phyloP scores from a whole-genome alignment of 441 rosid genomes.

The Pelargonium myrrhifolium region DNA sequence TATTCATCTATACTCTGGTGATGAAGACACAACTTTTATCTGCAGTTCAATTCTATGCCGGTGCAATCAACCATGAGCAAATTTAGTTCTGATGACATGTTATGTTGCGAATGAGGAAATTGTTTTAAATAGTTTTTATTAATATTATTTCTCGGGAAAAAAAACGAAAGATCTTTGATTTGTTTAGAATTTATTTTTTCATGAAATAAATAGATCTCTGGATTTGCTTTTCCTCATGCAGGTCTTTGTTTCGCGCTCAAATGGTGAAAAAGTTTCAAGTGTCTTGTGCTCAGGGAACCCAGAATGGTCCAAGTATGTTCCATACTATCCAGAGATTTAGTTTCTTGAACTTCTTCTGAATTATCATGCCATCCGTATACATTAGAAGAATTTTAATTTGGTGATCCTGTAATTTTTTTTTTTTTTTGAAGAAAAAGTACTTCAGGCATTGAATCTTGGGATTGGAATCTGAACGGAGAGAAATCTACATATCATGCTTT shows the following conservation, averaged over 20 bases:
- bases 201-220: neutral
- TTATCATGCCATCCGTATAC: neutral
- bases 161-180: neutral
- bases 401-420: constrained; percentile 5
- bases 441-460: constrained; percentile 34
- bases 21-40: neutral
- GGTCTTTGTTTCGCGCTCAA: constrained; percentile 34
- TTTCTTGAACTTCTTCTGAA: neutral
- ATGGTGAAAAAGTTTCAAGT: constrained; percentile 25
- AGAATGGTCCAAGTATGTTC: constrained; percentile 19
- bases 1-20: neutral
- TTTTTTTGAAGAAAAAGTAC: neutral
- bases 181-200: neutral
- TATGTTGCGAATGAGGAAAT: neutral
- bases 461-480: constrained; percentile 35
- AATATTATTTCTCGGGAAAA: neutral
- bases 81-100: neutral
- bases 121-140: neutral
- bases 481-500: constrained; percentile 33
- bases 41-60: neutral
- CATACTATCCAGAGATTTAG: neutral
- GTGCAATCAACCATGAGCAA: neutral
- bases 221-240: constrained; percentile 7
- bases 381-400: constrained; percentile 3
- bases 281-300: constrained; percentile 27